Conservation (phyloP, 1,139 yeast genomes). For the Yamadazyma mexicana region DNA sequence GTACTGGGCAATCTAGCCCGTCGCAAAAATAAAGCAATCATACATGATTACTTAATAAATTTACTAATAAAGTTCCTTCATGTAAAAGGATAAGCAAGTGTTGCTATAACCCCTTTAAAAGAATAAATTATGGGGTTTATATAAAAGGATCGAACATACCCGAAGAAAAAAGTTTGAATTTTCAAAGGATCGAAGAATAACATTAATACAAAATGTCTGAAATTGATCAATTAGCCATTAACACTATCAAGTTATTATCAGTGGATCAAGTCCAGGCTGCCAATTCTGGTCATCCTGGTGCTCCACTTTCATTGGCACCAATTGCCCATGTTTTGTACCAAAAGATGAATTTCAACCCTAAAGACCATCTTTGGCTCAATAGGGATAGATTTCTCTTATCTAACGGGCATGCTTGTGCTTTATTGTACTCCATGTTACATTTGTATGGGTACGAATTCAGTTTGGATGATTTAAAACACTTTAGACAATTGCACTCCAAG, state of each 20-base stretch:
- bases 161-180: background rate
- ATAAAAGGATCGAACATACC: background rate
- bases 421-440: slow-evolving; percentile 81
- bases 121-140: background rate
- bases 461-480: slow-evolving; percentile 82
- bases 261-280: slow-evolving; percentile 86
- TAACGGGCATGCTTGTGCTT: slow-evolving; percentile 95
- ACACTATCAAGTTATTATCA: slow-evolving; percentile 85
- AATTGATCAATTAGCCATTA: slow-evolving; percentile 72
- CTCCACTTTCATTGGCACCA: slow-evolving; percentile 95
- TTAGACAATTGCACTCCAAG: slow-evolving; percentile 87
- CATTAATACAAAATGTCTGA: slow-evolving; percentile 17
- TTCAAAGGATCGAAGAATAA: too few species aligned
- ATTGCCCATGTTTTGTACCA: slow-evolving; percentile 67
- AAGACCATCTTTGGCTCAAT: slow-evolving; percentile 87
- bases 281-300: slow-evolving; percentile 98
- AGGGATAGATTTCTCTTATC: slow-evolving; percentile 93
- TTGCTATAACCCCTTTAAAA: background rate
- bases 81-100: background rate
- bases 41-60: background rate
- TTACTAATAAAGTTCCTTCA: background rate
- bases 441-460: slow-evolving; percentile 78
- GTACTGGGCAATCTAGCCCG: background rate
- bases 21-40: slow-evolving; percentile 1
- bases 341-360: slow-evolving; percentile 82